phyloP scores from a whole-genome alignment of 2,329 filamentous ascomycete species.

The Gaeumannomyces tritici region DNA sequence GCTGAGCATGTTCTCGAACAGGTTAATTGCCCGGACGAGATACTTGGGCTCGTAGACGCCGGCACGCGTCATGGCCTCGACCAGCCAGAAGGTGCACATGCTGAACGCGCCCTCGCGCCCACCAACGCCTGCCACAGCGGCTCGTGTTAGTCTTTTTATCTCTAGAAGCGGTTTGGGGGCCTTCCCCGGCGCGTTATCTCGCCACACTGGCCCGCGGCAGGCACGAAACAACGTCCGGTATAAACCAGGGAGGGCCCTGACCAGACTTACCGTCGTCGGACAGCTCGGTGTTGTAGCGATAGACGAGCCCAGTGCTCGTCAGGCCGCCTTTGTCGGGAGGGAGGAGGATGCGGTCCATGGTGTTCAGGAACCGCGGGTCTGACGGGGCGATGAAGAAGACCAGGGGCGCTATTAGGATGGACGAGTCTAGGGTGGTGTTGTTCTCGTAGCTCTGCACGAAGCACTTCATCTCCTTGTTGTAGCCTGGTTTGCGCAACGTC shows the following conservation, averaged over 20 bases:
- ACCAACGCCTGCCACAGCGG: constrained; percentile 47
- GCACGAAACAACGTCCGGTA: no score
- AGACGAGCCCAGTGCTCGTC: constrained; percentile 66
- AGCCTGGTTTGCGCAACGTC: constrained; percentile 33
- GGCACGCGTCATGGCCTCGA: constrained; percentile 67
- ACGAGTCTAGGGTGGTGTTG: constrained; percentile 60
- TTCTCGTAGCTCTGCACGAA: constrained; percentile 73
- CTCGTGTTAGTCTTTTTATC: constrained; percentile 8
- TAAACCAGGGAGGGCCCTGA: no score
- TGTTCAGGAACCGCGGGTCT: constrained; percentile 64
- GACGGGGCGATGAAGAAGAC: constrained; percentile 59
- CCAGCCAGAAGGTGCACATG: constrained; percentile 79
- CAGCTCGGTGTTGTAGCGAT: constrained; percentile 60
- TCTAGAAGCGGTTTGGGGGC: neutral
- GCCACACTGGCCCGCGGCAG: neutral
- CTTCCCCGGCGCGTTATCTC: no score
- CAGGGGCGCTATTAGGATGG: constrained; percentile 65
- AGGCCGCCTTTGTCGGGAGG: constrained; percentile 66
- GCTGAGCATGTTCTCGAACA: constrained; percentile 70
- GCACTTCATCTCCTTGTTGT: constrained; percentile 57
- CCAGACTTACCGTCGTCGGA: constrained; percentile 54
- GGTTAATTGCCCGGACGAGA: constrained; percentile 48
- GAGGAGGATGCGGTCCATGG: constrained; percentile 61
- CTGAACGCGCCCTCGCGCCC: constrained; percentile 68
- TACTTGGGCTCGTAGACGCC: constrained; percentile 56